Evolutionary conservation across 495 filamentous ascomycete genomes (phyloP), one percentile per base, ranked within the genome.

Genomic region (Hypoxylon subgilvum): DNA sequence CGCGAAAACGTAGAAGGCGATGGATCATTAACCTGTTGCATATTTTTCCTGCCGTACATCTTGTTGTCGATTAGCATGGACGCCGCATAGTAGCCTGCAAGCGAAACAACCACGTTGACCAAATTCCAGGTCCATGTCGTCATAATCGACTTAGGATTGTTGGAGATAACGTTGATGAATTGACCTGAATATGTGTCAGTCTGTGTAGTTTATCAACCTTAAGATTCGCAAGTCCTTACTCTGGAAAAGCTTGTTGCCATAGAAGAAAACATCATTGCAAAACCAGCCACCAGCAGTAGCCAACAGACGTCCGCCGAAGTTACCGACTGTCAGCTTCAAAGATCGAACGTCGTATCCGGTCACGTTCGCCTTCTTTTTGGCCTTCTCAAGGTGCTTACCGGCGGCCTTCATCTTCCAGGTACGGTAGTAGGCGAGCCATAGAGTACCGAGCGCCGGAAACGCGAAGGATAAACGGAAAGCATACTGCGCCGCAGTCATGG

Each of bases 191-290:
- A 21, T 30, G 12, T 25, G 49, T 68, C 36, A 68, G 53, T 31
- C 10, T 25, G 28, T 46, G 13, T 4, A 22, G 1, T 18, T 46
- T n/a, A 17, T 30, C 5, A 17, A 3, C 4, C 13, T 14, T 18
- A 6, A 8, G 9, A 25, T 8, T 9, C 6, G 9, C 17, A 6
- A 7, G 9, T 25, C 51, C 66, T 57, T 56, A 66, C 79, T 80
- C 74, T 95, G 91, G 81, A 96, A 96, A 30, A 96, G 86, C 82
- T 96, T 96, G 87, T 96, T 96, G 61, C 91, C 92, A 74, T 96
- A 96, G 78, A 96, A 96, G 82, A 96, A 96, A 14, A 96, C 84
- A 71, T 96, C 92, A 70, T 96, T 96, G 76, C 83, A 86, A 70
- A 88, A 96, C 91, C 92, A 96, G 12, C 82, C 82, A 41, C 86